Evolutionary conservation across 345 rosid genomes (phyloP).

Genomic region (Melaleuca quinquenervia): DNA sequence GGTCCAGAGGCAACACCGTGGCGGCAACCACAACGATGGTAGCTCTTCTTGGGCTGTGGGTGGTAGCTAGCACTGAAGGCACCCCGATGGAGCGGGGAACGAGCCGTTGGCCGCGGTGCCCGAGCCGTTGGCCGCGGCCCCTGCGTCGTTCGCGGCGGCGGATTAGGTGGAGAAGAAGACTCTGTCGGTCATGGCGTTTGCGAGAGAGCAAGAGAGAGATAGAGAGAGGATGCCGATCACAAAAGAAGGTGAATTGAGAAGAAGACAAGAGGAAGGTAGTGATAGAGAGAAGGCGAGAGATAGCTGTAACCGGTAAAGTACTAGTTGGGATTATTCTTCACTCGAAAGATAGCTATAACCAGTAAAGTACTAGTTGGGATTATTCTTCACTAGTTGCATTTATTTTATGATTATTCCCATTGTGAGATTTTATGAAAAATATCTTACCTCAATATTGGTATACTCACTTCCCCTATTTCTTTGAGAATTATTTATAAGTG

Average conservation of each 20-base stretch:
- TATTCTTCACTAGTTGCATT: neutral
- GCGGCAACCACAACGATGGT: slow-evolving; percentile 17
- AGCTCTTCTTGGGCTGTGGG: slow-evolving; percentile 8
- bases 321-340: neutral
- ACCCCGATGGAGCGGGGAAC: slow-evolving; percentile 30
- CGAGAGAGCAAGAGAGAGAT: too few relatives aligned
- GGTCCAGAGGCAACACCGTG: slow-evolving; percentile 21
- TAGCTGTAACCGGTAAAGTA: neutral
- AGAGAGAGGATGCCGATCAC: neutral
- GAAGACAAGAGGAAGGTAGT: neutral
- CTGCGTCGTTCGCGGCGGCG: slow-evolving; percentile 22
- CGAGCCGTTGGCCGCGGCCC: too few relatives aligned
- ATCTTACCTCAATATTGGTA: too few relatives aligned
- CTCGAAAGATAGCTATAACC: neutral
- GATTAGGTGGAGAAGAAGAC: slow-evolving; percentile 54
- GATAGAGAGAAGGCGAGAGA: neutral
- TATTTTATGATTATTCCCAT: too few relatives aligned
- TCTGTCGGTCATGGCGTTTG: slow-evolving; percentile 40
- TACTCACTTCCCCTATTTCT: too few relatives aligned
- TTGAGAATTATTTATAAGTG: too few relatives aligned
- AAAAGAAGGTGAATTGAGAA: neutral
- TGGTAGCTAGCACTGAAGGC: slow-evolving; percentile 28
- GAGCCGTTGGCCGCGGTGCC: slow-evolving; percentile 1
- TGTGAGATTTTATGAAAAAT: too few relatives aligned
- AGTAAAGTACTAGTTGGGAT: neutral